These are phyloP conservation scores for Wickerhamomyces rabaulensis DNA, from an alignment of 805 yeast genomes.

Conservation along the genomic window DNA sequence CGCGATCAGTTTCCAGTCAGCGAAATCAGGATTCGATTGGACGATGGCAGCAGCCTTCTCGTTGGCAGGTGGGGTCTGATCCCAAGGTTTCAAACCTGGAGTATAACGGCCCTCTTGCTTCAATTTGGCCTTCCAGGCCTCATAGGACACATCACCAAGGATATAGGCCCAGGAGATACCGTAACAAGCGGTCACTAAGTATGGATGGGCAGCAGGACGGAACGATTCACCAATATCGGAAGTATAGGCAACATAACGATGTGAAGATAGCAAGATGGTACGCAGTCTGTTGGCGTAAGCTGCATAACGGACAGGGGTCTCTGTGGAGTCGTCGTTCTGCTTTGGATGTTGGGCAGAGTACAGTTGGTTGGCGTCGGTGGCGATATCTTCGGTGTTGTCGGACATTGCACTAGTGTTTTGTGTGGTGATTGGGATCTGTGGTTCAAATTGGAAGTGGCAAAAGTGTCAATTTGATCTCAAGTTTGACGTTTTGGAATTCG, in stretches of 20 bases:
- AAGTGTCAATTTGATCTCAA: neutral
- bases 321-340: constrained; percentile 33
- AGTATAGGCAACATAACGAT: constrained; percentile 80
- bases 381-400: constrained; percentile 7
- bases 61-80: constrained; percentile 38
- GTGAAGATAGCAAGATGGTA: constrained; percentile 67
- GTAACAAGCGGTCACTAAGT: constrained; percentile 58
- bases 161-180: constrained; percentile 74
- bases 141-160: constrained; percentile 68
- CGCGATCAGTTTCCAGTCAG: constrained; percentile 64
- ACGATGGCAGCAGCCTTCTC: constrained; percentile 29
- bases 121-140: constrained; percentile 67
- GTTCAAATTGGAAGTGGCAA: neutral
- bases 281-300: constrained; percentile 75
- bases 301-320: constrained; percentile 60
- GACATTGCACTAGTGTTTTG: constrained; percentile 1
- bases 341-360: neutral
- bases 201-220: constrained; percentile 74
- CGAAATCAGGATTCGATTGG: constrained; percentile 15
- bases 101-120: constrained; percentile 58
- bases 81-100: constrained; percentile 68
- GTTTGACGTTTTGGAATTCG: too few relatives aligned
- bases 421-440: neutral
- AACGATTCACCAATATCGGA: constrained; percentile 85
- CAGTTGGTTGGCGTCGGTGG: neutral